A percentile compares a stretch with the other conserved stretches of the same genome.
These are phyloP conservation scores for Quercus tomentella DNA, from an alignment of 331 rosid genomes.

Conservation along the genomic window DNA sequence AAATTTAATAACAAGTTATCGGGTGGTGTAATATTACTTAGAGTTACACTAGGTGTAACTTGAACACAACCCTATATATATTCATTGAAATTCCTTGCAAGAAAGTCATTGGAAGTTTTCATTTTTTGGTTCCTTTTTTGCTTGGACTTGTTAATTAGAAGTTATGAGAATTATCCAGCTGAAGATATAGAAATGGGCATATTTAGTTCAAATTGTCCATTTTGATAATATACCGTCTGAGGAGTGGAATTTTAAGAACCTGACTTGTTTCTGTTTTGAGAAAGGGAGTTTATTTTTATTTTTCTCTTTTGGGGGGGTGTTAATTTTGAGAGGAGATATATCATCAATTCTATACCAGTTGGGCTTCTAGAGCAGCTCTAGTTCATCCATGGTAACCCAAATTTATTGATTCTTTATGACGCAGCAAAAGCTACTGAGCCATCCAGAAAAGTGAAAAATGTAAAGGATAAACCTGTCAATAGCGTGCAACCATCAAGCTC, in stretches of 20 bases:
- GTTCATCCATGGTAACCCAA: slow-evolving; percentile 1
- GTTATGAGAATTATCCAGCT: neutral
- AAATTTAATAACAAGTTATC: too few relatives aligned
- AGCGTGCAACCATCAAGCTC: slow-evolving; percentile 26
- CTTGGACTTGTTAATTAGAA: neutral
- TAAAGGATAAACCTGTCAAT: slow-evolving; percentile 46
- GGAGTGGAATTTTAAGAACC: too few relatives aligned
- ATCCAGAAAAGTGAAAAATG: slow-evolving; percentile 29
- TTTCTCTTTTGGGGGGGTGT: too few relatives aligned
- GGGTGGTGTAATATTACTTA: too few relatives aligned
- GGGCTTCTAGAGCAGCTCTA: neutral
- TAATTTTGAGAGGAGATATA: neutral
- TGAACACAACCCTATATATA: too few relatives aligned
- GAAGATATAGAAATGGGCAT: neutral
- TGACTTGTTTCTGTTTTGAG: neutral
- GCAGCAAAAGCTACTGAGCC: slow-evolving; percentile 50
- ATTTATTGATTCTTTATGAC: slow-evolving; percentile 6
- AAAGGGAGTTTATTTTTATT: neutral
- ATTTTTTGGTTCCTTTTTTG: neutral
- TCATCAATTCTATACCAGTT: neutral
- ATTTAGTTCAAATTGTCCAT: too few relatives aligned
- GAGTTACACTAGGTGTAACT: too few relatives aligned
- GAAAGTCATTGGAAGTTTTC: too few relatives aligned
- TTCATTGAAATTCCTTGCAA: too few relatives aligned
- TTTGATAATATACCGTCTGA: too few relatives aligned